A percentile compares a stretch with the other conserved stretches of the same genome.
Conservation (phyloP, 441 rosid genomes). For the Manihot esculenta region DNA sequence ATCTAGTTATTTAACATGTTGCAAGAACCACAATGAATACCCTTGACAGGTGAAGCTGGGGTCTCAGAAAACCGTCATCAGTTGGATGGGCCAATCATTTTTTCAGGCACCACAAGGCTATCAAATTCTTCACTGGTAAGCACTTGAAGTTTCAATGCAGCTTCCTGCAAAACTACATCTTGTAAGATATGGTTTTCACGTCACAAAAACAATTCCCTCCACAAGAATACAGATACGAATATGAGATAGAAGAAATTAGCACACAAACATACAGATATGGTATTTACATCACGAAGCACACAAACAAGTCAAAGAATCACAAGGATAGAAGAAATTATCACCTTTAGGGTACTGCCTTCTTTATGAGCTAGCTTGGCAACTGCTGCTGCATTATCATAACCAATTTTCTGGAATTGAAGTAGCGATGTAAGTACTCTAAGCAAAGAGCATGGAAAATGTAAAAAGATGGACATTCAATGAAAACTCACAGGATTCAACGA, state of each 20-base stretch:
- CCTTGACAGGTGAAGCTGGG: no score
- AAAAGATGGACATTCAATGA: conserved; percentile 12
- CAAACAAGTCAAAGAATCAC: no score
- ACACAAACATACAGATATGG: no score
- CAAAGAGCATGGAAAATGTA: not conserved
- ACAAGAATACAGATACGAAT: no score
- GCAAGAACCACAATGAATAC: not conserved
- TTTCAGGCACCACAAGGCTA: conserved; percentile 87
- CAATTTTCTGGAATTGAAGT: conserved; percentile 66
- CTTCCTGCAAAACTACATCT: conserved; percentile 45
- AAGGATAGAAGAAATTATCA: conserved; percentile 24
- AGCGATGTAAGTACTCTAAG: not conserved
- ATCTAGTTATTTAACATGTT: not conserved
- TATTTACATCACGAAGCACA: no score
- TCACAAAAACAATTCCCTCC: no score
- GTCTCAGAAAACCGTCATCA: conserved; percentile 26
- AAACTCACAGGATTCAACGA: conserved; percentile 91
- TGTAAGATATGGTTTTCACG: no score
- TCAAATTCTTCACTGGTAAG: conserved; percentile 87
- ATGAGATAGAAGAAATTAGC: no score
- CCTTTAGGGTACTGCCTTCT: conserved; percentile 91
- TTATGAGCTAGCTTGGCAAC: conserved; percentile 98
- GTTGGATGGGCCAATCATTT: conserved; percentile 88
- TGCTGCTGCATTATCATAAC: conserved; percentile 96
- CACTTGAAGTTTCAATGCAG: conserved; percentile 73